These are phyloP conservation scores for Kwoniella mangroviensis DNA, from an alignment of 768 basidiomycete species.

Conservation along the genomic window DNA sequence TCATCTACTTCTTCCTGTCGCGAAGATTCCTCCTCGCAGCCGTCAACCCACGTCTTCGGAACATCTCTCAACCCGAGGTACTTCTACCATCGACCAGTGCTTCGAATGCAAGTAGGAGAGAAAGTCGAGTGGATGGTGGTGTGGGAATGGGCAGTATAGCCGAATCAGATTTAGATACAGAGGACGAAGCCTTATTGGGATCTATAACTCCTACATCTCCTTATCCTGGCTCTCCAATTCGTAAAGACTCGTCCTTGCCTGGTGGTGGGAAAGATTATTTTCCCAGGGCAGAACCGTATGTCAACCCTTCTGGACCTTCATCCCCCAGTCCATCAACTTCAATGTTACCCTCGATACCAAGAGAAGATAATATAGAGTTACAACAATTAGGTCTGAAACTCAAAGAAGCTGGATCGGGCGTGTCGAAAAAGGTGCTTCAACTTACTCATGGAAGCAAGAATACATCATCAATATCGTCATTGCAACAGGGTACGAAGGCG, in stretches of 20 bases:
- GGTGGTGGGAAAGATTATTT: conserved; percentile 18
- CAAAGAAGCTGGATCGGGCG: conserved; percentile 24
- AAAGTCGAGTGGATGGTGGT: neutral
- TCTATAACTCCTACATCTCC: conserved; percentile 17
- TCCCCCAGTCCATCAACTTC: conserved; percentile 6
- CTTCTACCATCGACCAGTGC: conserved; percentile 13
- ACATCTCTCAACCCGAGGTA: conserved; percentile 43
- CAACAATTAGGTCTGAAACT: conserved; percentile 37
- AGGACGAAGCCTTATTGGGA: conserved; percentile 18
- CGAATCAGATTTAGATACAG: conserved; percentile 21
- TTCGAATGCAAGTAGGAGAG: neutral
- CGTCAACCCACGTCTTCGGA: conserved; percentile 48
- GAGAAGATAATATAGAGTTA: conserved; percentile 20
- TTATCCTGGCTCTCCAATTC: conserved; percentile 39
- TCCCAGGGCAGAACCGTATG: conserved; percentile 8
- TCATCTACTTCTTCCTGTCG: conserved; percentile 47
- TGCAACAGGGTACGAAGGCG: conserved; percentile 20
- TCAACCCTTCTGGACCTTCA: conserved; percentile 14
- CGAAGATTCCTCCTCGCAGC: conserved; percentile 48
- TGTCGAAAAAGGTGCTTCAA: conserved; percentile 31
- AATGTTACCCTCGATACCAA: conserved; percentile 12
- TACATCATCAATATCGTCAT: neutral
- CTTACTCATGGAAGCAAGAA: conserved; percentile 34
- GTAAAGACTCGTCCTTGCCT: conserved; percentile 15
- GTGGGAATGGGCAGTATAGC: neutral